phyloP scores from a whole-genome alignment of 2,329 filamentous ascomycete genomes.

The Diaporthe aspalathi region DNA sequence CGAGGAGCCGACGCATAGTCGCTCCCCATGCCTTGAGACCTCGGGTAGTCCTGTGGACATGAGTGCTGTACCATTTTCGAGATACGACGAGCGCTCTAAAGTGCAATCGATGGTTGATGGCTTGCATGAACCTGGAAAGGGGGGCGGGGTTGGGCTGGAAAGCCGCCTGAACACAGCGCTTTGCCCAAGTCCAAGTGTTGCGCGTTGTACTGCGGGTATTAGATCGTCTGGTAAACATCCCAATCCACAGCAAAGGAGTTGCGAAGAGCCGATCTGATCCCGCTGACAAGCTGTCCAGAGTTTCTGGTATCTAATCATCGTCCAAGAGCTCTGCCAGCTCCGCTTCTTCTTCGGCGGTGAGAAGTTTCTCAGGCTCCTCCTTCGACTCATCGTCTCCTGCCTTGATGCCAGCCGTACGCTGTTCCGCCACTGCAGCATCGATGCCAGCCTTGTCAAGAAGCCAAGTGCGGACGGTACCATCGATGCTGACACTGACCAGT shows the following conservation, averaged over 20 bases:
- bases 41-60: background rate
- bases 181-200: background rate
- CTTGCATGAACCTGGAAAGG: background rate
- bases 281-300: background rate
- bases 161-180: background rate
- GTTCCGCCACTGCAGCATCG: slow-evolving; percentile 62
- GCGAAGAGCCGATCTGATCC: background rate
- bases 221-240: background rate
- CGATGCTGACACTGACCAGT: slow-evolving; percentile 87
- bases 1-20: background rate
- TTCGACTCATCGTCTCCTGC: slow-evolving; percentile 61
- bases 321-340: slow-evolving; percentile 94
- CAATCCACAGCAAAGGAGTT: background rate
- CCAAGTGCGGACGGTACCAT: slow-evolving; percentile 90
- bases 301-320: slow-evolving; percentile 62
- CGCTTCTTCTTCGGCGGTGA: slow-evolving; percentile 90
- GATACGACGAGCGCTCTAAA: background rate
- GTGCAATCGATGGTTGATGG: background rate
- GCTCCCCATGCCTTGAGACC: no score
- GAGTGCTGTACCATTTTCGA: background rate
- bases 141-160: no score
- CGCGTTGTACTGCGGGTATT: background rate
- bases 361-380: slow-evolving; percentile 56
- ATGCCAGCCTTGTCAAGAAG: slow-evolving; percentile 72
- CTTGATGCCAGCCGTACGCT: slow-evolving; percentile 61